Percentiles rank a stretch among this genome's conserved stretches.
phyloP scores from a whole-genome alignment of 2,329 filamentous ascomycete species.

The Arthrobotrys sphaeroides region DNA sequence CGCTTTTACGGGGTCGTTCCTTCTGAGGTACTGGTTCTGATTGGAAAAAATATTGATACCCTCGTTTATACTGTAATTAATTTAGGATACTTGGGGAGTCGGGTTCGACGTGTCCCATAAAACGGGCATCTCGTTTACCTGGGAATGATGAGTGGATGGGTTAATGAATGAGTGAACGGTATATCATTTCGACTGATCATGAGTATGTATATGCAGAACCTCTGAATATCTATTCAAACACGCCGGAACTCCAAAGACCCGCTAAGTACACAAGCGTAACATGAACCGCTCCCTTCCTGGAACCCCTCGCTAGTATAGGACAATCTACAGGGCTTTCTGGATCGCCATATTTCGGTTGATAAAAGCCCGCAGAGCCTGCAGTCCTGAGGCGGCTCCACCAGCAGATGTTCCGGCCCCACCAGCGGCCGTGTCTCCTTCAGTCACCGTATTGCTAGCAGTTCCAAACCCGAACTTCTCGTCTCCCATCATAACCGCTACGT shows the following conservation, averaged over 20 bases:
- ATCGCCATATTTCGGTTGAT: conserved; percentile 48
- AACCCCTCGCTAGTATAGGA: neutral
- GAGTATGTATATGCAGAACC: neutral
- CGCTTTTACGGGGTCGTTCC: neutral
- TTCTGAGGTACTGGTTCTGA: no score
- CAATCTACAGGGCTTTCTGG: conserved; percentile 37
- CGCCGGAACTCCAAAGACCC: conserved; percentile 12
- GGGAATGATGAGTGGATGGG: no score
- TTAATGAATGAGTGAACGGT: neutral
- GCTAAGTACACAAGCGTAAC: conserved; percentile 11
- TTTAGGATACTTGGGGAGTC: neutral
- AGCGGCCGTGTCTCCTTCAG: neutral
- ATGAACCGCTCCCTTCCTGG: neutral
- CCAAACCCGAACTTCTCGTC: conserved; percentile 47
- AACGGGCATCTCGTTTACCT: no score
- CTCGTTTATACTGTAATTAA: conserved; percentile 4
- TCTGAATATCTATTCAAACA: neutral
- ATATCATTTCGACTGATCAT: neutral
- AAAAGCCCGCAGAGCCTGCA: conserved; percentile 44
- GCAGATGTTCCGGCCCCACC: neutral
- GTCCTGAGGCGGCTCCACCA: conserved; percentile 24
- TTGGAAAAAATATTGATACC: conserved; percentile 18
- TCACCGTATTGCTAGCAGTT: neutral
- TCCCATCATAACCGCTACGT: conserved; percentile 44
- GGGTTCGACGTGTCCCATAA: neutral